Base-by-base conservation (phyloP, 352 stramenopile genomes). In the Globisporangium yorkense region DNA sequence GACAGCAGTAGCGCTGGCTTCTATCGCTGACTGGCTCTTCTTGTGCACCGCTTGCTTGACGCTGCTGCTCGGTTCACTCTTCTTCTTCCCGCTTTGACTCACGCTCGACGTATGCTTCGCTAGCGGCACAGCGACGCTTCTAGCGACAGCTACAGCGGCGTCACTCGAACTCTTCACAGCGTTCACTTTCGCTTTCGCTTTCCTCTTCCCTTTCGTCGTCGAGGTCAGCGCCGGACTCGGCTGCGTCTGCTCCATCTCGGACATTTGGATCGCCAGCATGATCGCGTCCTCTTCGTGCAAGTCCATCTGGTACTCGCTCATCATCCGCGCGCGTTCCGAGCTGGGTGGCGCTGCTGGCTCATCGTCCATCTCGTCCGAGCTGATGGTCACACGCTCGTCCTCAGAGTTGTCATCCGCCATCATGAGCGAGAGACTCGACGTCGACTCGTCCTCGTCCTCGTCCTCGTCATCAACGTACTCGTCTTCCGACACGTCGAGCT, bases 401-500 rank as follows among this genome's bases (percentile, higher is more conserved):
- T 89, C 81, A 3, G 81, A 91, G 51, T 71, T 78, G 50, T 88
- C 75, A 8, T 77, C 73, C 0, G 40, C 71, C 33, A 87, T 65
- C 20, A 84, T 59, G 1, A 86, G 41, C 18, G 71, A 82, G 13
- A 72, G 7, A 13, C 76, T 64, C 5, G 73, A 39, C 13, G 46
- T 48, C 2, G 60, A 66, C 12, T 57, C 54, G 24, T 80, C 67
- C 5, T 75, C 70, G 24, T 80, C 67, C 5, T 75, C 70, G 2
- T 52, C 49, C 1, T 51, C 39, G 20, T 77, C 73, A 12, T 87
- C 77, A 10, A 76, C 72, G 0, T 82, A 65, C 12, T 84, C 74
- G 0, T 78, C 77, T 35, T 74, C 63, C 6, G 46, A 44, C 51
- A 57, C 27, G n/a, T 54, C 57, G 20, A 29, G 43, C 1, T 16